Base-by-base conservation (phyloP, 2,329 filamentous ascomycete genomes). In the Annulohypoxylon truncatum region DNA sequence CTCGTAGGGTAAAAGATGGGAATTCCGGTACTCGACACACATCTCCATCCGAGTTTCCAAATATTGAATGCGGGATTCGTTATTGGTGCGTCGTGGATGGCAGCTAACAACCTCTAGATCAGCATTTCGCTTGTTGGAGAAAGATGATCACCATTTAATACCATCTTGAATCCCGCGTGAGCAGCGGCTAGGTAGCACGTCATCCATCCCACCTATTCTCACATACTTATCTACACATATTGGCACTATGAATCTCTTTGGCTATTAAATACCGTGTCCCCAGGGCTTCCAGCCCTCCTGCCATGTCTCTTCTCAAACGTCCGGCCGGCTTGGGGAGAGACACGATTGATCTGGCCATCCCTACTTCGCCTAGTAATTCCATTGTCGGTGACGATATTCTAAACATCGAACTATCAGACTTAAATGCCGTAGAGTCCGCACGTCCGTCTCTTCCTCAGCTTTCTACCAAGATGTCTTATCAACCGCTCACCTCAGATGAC, bases 151-250 rank as follows among this genome's bases (percentile, higher is more conserved):
- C 31, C 18, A 53, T 59, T 60, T 50, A 46, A 29, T 47, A 62
- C 58, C 58, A 55, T 35, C 44, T 47, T 47, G 40, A 58, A 59
- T 51, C 50, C 61, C 67, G 54, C 64, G 67, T 69, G 67, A 65
- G 64, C 67, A 59, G 33, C 28, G 35, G 47, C 31, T 64, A 64
- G 24, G 56, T 60, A 68, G 64, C 67, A 70, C 65, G 67, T 33
- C 58, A 70, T 70, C 24, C 58, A 68, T 68, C 67, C 67, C 65
- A 66, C 65, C 65, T 64, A 68, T 70, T 68, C 31, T 61, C 59
- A 68, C 67, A 70, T 70, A 61, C 55, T 60, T 56, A 38, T 35
- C 46, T 24, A 48, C 48, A 54, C 38, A 42, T 47, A 59, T 18
- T 61, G 40, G 29, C 35, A 52, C 10, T 28, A 65, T 65, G 61